Percentiles rank a stretch among this genome's conserved stretches.
phyloP scores from a whole-genome alignment of 1,139 yeast genomes.

The Casaregolazyma suthepensis region DNA sequence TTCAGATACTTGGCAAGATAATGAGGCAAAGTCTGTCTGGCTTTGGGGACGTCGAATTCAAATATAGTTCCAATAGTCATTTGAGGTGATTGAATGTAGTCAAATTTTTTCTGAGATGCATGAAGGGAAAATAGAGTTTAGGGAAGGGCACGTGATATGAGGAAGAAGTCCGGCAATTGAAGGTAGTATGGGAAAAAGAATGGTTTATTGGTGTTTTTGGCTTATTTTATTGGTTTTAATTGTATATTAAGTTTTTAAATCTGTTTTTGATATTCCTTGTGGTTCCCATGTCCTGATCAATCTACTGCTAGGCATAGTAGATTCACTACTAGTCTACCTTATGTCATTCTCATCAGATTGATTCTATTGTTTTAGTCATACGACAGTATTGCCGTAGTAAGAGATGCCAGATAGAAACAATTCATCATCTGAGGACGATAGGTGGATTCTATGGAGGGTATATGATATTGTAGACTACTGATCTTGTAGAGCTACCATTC shows the following conservation, averaged over 20 bases:
- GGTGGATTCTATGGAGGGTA: background rate
- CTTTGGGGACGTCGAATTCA: constrained; percentile 14
- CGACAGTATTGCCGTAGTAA: constrained; percentile 4
- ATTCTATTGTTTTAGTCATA: constrained; percentile 7
- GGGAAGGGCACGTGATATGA: background rate
- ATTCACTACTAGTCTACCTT: background rate
- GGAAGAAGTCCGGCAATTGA: background rate
- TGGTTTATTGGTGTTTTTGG: background rate
- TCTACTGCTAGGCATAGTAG: too few relatives aligned
- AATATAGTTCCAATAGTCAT: constrained; percentile 34
- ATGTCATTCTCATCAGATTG: background rate
- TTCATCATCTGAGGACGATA: constrained; percentile 2
- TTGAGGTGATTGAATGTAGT: constrained; percentile 1
- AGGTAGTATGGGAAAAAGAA: background rate
- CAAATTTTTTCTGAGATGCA: background rate
- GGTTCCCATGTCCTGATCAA: too few relatives aligned
- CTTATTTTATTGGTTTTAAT: background rate
- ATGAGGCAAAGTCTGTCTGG: constrained; percentile 42
- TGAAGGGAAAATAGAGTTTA: background rate
- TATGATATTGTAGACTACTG: too few relatives aligned
- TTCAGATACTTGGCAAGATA: constrained; percentile 65
- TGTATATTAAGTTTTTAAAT: background rate
- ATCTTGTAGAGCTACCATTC: background rate
- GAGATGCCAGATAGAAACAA: constrained; percentile 9
- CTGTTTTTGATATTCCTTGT: background rate